Conservation (phyloP, 768 basidiomycete species). For the Chalciporus pseudorubinellus region DNA sequence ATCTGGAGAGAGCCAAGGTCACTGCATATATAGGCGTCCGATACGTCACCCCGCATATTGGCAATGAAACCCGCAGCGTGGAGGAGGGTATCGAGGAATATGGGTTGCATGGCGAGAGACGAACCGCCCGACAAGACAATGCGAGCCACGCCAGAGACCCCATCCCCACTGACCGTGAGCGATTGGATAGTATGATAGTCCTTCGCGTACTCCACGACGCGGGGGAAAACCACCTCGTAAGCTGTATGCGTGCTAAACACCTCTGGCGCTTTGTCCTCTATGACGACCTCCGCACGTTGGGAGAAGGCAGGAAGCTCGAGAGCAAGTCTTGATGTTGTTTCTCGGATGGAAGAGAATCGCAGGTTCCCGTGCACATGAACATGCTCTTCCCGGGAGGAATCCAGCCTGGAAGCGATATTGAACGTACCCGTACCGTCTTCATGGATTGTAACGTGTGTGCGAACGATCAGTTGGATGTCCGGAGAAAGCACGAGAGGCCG, state of each 20-base stretch:
- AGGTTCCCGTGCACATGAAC: slow-evolving; percentile 49
- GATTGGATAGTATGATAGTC: slow-evolving; percentile 57
- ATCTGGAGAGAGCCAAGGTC: slow-evolving; percentile 49
- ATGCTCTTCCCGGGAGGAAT: slow-evolving; percentile 31
- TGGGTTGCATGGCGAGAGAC: slow-evolving; percentile 45
- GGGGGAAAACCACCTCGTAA: slow-evolving; percentile 68
- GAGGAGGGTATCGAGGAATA: slow-evolving; percentile 66
- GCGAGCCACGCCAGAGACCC: slow-evolving; percentile 51
- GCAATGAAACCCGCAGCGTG: slow-evolving; percentile 71
- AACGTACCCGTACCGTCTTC: slow-evolving; percentile 41
- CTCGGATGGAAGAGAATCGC: slow-evolving; percentile 32
- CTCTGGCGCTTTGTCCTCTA: slow-evolving; percentile 34
- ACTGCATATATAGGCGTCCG: slow-evolving; percentile 64
- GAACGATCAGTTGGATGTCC: slow-evolving; percentile 33
- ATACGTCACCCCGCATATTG: slow-evolving; percentile 49
- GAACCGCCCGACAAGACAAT: slow-evolving; percentile 39
- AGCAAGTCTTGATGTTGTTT: slow-evolving; percentile 38
- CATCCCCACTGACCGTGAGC: slow-evolving; percentile 47
- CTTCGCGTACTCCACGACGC: slow-evolving; percentile 61
- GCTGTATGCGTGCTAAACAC: slow-evolving; percentile 53
- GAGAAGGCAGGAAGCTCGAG: slow-evolving; percentile 35
- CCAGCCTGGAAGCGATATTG: slow-evolving; percentile 42
- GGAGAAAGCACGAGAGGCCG: slow-evolving; percentile 52
- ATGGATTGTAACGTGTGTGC: slow-evolving; percentile 39
- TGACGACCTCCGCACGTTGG: slow-evolving; percentile 34